A percentile compares a stretch with the other conserved stretches of the same genome.
phyloP scores from a whole-genome alignment of 371 early-diverging fungal species.

The Batkoa obscura region DNA sequence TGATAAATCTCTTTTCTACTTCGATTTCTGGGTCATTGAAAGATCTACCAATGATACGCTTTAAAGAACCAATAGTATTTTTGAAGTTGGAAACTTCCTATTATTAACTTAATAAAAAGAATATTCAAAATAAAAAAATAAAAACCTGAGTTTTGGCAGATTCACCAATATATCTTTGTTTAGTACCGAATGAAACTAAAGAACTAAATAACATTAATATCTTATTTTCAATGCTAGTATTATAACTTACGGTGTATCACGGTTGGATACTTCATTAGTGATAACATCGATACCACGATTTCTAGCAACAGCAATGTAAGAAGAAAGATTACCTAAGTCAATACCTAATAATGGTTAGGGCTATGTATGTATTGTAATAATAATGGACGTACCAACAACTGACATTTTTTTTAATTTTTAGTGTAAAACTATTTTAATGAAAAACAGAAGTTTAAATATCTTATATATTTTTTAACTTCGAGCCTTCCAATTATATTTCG shows the following conservation, averaged over 20 bases:
- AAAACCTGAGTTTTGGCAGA: slow-evolving; percentile 64
- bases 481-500: too few species aligned
- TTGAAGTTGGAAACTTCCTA: slow-evolving; percentile 84
- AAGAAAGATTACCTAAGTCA: slow-evolving; percentile 90
- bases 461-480: too few species aligned
- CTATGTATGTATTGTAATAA: background rate
- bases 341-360: slow-evolving; percentile 36
- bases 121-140: too few species aligned
- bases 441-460: too few species aligned
- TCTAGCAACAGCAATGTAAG: slow-evolving; percentile 90
- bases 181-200: slow-evolving; percentile 81
- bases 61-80: slow-evolving; percentile 83
- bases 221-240: background rate
- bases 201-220: slow-evolving; percentile 24
- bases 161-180: slow-evolving; percentile 91
- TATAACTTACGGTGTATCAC: slow-evolving; percentile 83
- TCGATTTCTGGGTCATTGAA: slow-evolving; percentile 73
- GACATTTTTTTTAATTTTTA: slow-evolving; percentile 4
- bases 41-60: slow-evolving; percentile 91
- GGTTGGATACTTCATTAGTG: slow-evolving; percentile 89
- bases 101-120: background rate
- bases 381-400: background rate
- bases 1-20: slow-evolving; percentile 62
- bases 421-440: too few species aligned
- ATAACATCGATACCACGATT: slow-evolving; percentile 96